Evolutionary conservation across 331 rosid genomes (phyloP).

Genomic region (Quercus tomentella): DNA sequence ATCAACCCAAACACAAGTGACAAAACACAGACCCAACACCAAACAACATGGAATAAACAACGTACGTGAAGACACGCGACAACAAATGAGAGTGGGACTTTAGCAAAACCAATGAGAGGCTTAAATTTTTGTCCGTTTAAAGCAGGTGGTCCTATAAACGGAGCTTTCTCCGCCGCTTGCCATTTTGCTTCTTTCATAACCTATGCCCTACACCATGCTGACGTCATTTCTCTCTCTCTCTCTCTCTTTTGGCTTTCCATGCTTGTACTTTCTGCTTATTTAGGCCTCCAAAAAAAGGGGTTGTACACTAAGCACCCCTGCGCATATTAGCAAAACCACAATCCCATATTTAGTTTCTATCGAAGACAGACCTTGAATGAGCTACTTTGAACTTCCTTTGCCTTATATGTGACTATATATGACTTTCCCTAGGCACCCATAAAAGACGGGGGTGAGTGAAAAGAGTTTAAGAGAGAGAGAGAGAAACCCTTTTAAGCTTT

Average conservation of each 20-base stretch:
- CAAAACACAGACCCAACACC: background rate
- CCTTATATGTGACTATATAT: background rate
- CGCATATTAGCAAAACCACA: constrained; percentile 5
- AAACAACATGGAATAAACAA: background rate
- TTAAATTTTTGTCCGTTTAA: constrained; percentile 30
- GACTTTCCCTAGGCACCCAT: constrained; percentile 5
- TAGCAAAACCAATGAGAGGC: background rate
- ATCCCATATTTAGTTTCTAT: too few relatives aligned
- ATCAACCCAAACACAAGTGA: background rate
- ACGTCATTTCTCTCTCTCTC: constrained; percentile 13
- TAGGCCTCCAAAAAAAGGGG: background rate
- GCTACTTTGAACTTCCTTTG: background rate
- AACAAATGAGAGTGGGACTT: constrained; percentile 25
- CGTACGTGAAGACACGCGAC: constrained; percentile 16
- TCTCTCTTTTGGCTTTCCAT: background rate
- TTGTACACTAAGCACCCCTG: constrained; percentile 26
- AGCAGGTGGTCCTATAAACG: constrained; percentile 50
- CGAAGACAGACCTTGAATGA: too few relatives aligned
- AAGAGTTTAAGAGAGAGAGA: too few relatives aligned
- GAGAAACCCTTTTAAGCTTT: background rate
- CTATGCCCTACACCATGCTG: constrained; percentile 21
- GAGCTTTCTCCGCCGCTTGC: constrained; percentile 64
- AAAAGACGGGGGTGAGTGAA: constrained; percentile 8
- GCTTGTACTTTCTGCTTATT: background rate
- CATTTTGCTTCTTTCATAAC: constrained; percentile 27